Conservation (phyloP, 495 filamentous ascomycete genomes). For the Penicillium angulare region DNA sequence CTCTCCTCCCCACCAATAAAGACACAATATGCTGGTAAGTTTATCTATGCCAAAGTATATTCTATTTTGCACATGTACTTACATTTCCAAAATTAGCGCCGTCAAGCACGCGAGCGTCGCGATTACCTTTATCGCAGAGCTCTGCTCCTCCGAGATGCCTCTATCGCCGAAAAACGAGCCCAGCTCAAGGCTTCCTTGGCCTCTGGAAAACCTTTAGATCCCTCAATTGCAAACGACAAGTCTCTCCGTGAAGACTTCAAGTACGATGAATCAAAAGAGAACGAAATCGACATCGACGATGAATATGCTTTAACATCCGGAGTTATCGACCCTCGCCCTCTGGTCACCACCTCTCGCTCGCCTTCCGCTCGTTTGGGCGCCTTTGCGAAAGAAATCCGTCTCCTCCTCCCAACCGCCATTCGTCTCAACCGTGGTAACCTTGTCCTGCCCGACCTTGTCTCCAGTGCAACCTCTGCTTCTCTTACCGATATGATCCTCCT, state of each 20-base stretch:
- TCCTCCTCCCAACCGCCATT: constrained; percentile 87
- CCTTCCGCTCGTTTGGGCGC: constrained; percentile 79
- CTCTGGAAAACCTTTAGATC: constrained; percentile 78
- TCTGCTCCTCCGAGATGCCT: constrained; percentile 81
- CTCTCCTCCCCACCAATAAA: constrained; percentile 3
- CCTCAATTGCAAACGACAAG: constrained; percentile 86
- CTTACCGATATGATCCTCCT: constrained; percentile 84
- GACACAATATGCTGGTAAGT: constrained; percentile 48
- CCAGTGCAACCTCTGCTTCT: constrained; percentile 72
- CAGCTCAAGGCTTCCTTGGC: constrained; percentile 85
- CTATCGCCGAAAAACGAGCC: constrained; percentile 85
- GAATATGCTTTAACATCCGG: constrained; percentile 87
- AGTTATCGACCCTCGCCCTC: constrained; percentile 77
- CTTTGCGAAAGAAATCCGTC: constrained; percentile 93
- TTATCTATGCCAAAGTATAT: too few relatives aligned
- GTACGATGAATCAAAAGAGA: constrained; percentile 76
- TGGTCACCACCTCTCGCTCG: constrained; percentile 90
- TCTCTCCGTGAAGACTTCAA: constrained; percentile 83
- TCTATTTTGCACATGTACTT: too few relatives aligned
- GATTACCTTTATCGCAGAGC: constrained; percentile 92
- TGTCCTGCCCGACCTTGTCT: constrained; percentile 79
- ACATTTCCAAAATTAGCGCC: too few relatives aligned
- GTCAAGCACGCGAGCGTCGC: constrained; percentile 80
- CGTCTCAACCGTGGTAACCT: constrained; percentile 89
- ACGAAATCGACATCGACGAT: constrained; percentile 78